These are phyloP conservation scores for Cyclostephanos invisitatus DNA, from an alignment of 108 stramenopile species.

Conservation along the genomic window DNA sequence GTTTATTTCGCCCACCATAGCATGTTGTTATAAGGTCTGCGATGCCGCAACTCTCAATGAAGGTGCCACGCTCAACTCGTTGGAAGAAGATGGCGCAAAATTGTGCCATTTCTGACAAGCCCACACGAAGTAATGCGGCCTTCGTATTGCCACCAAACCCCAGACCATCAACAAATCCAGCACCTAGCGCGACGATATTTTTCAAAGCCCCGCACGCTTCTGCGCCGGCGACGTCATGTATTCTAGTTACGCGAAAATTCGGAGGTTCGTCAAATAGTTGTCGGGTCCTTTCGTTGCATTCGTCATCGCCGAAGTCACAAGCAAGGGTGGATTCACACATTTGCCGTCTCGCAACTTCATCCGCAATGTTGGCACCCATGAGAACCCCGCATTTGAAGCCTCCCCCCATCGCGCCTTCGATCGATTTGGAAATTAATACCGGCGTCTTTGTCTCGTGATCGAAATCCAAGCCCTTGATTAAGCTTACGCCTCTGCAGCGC, in stretches of 20 bases:
- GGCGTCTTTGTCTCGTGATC: constrained; percentile 61
- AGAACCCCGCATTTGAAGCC: constrained; percentile 82
- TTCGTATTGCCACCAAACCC: constrained; percentile 93
- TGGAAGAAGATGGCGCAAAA: constrained; percentile 90
- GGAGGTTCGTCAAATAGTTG: constrained; percentile 79
- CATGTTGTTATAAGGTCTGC: constrained; percentile 98
- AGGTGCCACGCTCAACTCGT: constrained; percentile 77
- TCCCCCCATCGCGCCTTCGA: constrained; percentile 73
- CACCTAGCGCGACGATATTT: constrained; percentile 95
- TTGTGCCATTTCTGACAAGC: constrained; percentile 83
- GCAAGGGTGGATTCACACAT: constrained; percentile 97
- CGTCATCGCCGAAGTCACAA: constrained; percentile 68
- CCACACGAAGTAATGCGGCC: constrained; percentile 93
- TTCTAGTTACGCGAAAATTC: constrained; percentile 86
- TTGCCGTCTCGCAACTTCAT: constrained; percentile 91
- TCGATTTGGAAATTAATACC: constrained; percentile 73
- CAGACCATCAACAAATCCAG: constrained; percentile 95
- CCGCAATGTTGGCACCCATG: constrained; percentile 99
- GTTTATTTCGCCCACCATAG: constrained; percentile 95
- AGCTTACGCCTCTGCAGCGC: constrained; percentile 76
- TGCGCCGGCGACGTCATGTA: constrained; percentile 87
- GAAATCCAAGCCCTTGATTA: constrained; percentile 89
- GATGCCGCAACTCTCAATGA: constrained; percentile 93
- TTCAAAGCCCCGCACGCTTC: constrained; percentile 97
- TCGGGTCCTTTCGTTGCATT: constrained; percentile 70